Conservation (phyloP, 495 filamentous ascomycete species). For the Evansstolkia leycettana region DNA sequence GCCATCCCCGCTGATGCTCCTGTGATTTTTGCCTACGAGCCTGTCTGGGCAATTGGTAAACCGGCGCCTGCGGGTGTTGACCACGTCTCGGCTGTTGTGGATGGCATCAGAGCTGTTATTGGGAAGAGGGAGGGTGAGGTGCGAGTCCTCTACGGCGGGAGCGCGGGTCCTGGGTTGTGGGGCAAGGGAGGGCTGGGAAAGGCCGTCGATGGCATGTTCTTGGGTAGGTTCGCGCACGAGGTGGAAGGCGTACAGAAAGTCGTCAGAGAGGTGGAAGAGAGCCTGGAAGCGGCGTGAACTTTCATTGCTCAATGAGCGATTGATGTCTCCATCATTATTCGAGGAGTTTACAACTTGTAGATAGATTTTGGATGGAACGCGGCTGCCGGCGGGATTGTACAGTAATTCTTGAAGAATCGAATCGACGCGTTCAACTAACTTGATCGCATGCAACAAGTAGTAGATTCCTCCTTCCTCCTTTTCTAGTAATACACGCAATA, state of each 20-base stretch:
- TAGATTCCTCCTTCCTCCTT: no score
- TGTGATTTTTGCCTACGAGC: slow-evolving; percentile 79
- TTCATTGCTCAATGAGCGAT: no score
- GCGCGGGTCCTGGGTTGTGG: slow-evolving; percentile 68
- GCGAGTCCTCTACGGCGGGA: slow-evolving; percentile 68
- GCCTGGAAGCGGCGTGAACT: neutral
- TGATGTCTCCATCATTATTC: no score
- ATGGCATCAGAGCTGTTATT: slow-evolving; percentile 38
- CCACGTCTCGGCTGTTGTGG: slow-evolving; percentile 60
- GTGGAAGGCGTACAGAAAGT: slow-evolving; percentile 52
- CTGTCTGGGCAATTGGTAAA: slow-evolving; percentile 80
- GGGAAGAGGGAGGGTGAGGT: slow-evolving; percentile 34
- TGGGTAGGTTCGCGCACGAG: slow-evolving; percentile 74
- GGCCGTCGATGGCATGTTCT: slow-evolving; percentile 70
- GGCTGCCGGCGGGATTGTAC: no score
- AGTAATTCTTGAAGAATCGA: no score
- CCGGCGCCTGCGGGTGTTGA: slow-evolving; percentile 55
- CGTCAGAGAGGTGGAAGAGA: slow-evolving; percentile 52
- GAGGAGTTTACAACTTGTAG: no score
- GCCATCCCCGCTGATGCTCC: slow-evolving; percentile 45
- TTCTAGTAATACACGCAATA: no score
- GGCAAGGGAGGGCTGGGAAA: slow-evolving; percentile 41
- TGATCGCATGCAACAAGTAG: no score
- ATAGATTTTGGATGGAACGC: no score
- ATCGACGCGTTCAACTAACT: no score